Percentiles rank a stretch among this genome's conserved stretches.
Conservation (phyloP, 768 basidiomycete species). For the Lepiota subincarnata region DNA sequence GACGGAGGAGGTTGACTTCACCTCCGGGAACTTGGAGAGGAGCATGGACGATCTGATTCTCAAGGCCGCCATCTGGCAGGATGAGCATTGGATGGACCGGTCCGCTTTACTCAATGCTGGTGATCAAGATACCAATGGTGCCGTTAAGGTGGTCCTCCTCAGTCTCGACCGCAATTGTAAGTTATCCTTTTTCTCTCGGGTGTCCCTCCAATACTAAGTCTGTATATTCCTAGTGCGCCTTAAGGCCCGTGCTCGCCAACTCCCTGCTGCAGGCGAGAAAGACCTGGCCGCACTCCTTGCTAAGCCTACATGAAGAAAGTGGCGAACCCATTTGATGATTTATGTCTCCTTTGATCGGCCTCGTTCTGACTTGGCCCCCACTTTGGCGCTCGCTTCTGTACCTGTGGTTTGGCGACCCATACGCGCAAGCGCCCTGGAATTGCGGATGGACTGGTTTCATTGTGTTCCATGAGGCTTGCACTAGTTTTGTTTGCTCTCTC, state of each 20-base stretch:
- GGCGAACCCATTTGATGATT: not conserved
- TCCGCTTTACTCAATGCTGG: constrained; percentile 58
- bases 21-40: constrained; percentile 48
- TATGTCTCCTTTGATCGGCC: not conserved
- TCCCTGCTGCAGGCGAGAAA: constrained; percentile 82
- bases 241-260: constrained; percentile 82
- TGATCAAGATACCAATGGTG: constrained; percentile 36
- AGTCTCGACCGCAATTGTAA: constrained; percentile 90
- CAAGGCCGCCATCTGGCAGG: constrained; percentile 89
- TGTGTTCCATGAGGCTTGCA: not conserved
- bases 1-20: constrained; percentile 79
- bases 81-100: constrained; percentile 88
- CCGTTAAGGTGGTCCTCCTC: constrained; percentile 82
- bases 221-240: constrained; percentile 61
- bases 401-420: too few relatives aligned
- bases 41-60: constrained; percentile 96
- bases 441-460: not conserved
- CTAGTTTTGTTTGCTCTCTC: not conserved
- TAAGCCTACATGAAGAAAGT: constrained; percentile 21
- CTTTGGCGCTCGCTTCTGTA: not conserved
- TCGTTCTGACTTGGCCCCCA: not conserved
- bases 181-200: constrained; percentile 26
- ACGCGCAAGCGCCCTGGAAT: not conserved
- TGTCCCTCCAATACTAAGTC: constrained; percentile 14
- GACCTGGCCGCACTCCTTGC: constrained; percentile 72